Conservation (phyloP, 2,329 filamentous ascomycete species). For the Beauveria brongniartii region DNA sequence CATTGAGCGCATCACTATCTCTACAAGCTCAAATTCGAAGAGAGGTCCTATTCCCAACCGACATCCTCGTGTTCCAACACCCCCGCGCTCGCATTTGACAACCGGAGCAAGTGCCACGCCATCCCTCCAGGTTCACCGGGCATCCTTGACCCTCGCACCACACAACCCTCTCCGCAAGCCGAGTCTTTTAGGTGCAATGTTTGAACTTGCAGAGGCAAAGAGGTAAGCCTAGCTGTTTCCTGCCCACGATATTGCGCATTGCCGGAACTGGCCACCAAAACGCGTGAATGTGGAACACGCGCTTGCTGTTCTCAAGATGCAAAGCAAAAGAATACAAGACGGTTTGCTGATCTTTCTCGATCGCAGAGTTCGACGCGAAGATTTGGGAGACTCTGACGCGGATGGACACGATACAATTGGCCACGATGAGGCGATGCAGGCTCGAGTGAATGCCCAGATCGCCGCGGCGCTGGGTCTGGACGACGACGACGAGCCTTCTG, state of each 20-base stretch:
- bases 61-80: too few species aligned
- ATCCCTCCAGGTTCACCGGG: background rate
- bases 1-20: too few species aligned
- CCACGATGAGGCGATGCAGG: conserved; percentile 32
- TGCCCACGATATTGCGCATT: background rate
- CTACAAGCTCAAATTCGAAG: too few species aligned
- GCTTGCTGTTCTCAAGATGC: background rate
- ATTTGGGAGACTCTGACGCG: conserved; percentile 35
- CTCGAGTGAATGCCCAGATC: conserved; percentile 39
- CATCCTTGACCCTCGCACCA: background rate
- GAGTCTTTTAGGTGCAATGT: conserved; percentile 28
- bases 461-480: conserved; percentile 37
- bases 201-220: conserved; percentile 44
- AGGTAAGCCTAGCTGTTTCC: conserved; percentile 27
- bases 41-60: too few species aligned
- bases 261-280: background rate
- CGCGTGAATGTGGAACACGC: background rate
- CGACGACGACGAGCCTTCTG: conserved; percentile 5
- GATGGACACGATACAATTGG: conserved; percentile 28
- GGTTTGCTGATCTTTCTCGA: background rate
- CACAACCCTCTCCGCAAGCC: background rate
- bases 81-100: too few species aligned
- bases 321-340: background rate
- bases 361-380: conserved; percentile 45
- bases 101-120: background rate